A percentile compares a stretch with the other conserved stretches of the same genome.
Evolutionary conservation across 768 basidiomycete genomes (phyloP).

Genomic region (Suillus subaureus): DNA sequence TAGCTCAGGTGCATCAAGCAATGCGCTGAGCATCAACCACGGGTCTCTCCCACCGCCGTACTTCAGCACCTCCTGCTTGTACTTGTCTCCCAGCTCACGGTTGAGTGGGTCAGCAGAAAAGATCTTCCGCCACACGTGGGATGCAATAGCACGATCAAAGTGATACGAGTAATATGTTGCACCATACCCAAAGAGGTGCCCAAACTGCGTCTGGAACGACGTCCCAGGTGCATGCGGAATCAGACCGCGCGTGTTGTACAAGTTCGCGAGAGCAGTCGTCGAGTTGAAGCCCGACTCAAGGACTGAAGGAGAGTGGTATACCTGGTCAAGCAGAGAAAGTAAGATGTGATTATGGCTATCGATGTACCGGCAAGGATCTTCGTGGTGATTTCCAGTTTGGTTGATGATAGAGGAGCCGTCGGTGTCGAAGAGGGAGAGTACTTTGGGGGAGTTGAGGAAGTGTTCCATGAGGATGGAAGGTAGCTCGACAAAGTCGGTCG

Average conservation of each 20-base stretch:
- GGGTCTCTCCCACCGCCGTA: slow-evolving; percentile 92
- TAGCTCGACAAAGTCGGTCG: slow-evolving; percentile 97
- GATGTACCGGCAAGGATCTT: slow-evolving; percentile 78
- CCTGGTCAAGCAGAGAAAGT: slow-evolving; percentile 86
- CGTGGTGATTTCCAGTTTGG: slow-evolving; percentile 65
- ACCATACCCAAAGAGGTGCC: slow-evolving; percentile 94
- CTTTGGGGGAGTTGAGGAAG: slow-evolving; percentile 83
- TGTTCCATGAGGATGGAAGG: slow-evolving; percentile 99
- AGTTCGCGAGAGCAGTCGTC: slow-evolving; percentile 59
- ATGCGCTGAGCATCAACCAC: slow-evolving; percentile 84
- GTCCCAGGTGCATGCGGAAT: slow-evolving; percentile 85
- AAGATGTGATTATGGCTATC: slow-evolving; percentile 92
- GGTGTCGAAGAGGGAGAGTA: slow-evolving; percentile 76
- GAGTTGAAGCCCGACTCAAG: slow-evolving; percentile 67
- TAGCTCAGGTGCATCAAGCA: slow-evolving; percentile 69
- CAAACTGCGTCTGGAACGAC: slow-evolving; percentile 94
- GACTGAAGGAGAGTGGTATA: slow-evolving; percentile 78
- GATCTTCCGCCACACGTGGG: slow-evolving; percentile 78
- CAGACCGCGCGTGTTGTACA: slow-evolving; percentile 71
- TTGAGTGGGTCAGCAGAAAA: slow-evolving; percentile 71
- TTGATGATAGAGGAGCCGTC: slow-evolving; percentile 47
- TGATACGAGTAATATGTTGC: slow-evolving; percentile 98
- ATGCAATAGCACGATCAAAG: slow-evolving; percentile 95
- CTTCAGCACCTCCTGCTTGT: slow-evolving; percentile 71
- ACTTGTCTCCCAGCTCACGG: slow-evolving; percentile 78